phyloP scores from a whole-genome alignment of 768 basidiomycete species.

The Leccinum subtestaceum region DNA sequence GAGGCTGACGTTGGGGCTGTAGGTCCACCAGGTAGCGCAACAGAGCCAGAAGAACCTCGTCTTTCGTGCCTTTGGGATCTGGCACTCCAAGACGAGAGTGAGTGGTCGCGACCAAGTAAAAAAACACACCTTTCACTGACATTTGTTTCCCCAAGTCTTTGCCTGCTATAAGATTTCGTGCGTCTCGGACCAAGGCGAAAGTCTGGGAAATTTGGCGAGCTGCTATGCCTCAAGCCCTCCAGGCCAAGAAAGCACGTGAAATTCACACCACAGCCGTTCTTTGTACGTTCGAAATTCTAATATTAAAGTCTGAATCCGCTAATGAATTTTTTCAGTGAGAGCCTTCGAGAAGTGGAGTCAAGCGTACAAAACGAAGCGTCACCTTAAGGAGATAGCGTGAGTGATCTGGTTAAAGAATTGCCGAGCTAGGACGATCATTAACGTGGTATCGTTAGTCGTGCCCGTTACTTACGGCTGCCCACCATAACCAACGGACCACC shows the following conservation, averaged over 20 bases:
- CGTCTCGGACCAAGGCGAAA: constrained; percentile 54
- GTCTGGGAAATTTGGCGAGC: constrained; percentile 66
- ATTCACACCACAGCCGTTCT: constrained; percentile 51
- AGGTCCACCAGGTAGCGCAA: constrained; percentile 47
- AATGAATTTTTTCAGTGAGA: constrained; percentile 37
- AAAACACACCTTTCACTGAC: constrained; percentile 8
- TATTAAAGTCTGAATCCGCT: constrained; percentile 6
- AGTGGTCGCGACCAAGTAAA: constrained; percentile 13
- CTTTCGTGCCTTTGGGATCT: constrained; percentile 66
- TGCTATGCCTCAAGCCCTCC: constrained; percentile 67
- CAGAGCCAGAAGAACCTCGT: constrained; percentile 59
- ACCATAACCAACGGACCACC: constrained; percentile 43
- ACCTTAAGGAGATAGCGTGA: constrained; percentile 81
- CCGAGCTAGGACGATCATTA: constrained; percentile 25
- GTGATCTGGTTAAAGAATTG: constrained; percentile 33
- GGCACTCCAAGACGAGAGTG: constrained; percentile 76
- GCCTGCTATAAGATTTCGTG: constrained; percentile 77
- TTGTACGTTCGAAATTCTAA: constrained; percentile 42
- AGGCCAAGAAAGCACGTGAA: constrained; percentile 65
- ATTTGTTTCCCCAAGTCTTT: constrained; percentile 49
- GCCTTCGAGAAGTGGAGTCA: constrained; percentile 67
- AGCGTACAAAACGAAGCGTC: constrained; percentile 63
- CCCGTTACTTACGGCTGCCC: constrained; percentile 76
- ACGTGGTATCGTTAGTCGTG: constrained; percentile 52
- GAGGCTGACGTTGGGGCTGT: constrained; percentile 9